Evolutionary conservation across 23 red algal genomes (phyloP), one percentile per base, ranked within the genome.

Genomic region (Rhodosorus marinus): DNA sequence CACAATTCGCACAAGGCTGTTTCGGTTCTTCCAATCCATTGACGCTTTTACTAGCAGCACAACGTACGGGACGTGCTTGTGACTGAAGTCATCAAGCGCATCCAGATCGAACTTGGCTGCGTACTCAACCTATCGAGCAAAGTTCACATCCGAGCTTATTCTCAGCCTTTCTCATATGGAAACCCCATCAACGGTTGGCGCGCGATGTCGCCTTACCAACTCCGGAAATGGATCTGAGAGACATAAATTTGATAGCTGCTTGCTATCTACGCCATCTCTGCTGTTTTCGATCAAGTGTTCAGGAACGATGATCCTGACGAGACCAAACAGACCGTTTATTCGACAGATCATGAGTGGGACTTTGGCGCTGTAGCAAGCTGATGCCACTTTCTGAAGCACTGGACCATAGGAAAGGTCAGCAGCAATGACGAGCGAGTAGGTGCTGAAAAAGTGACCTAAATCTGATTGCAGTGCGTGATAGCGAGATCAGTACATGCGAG

Each of bases 271-370:
- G 52, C 52, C 52, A 23, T 53, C 63, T 20, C 60, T 41, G 40
- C 66, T 24, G 20, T 83, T 64, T 17, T 70, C 57, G 7, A 93
- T 35, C 63, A 64, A 68, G 2, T 54, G 46, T 54, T 78, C 68
- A 26, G 64, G 86, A n/a, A 58, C 43, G 22, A 60, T 64, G 6
- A 82, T 31, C 52, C 69, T 72, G 15, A 95, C 49, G 22, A 55
- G 60, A 15, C 77, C 88, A 23, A 70, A 53, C 20, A 84, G 59
- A 2, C 88, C 88, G 35, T 84, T 59, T 15, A 51, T 30, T 11
- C 71, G 65, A 24, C 55, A 29, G 23, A 80, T 31, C 54, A 95
- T 25, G 25, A 95, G 51, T 6, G 88, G 88, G 23, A 83, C 69
- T 8, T 70, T 57, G 28, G 59, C 34, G 20, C 29, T 9, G 31